A percentile compares a stretch with the other conserved stretches of the same genome.
These are phyloP conservation scores for Limnomonas spitsbergensis DNA, from an alignment of 139 green algal species.

Conservation along the genomic window DNA sequence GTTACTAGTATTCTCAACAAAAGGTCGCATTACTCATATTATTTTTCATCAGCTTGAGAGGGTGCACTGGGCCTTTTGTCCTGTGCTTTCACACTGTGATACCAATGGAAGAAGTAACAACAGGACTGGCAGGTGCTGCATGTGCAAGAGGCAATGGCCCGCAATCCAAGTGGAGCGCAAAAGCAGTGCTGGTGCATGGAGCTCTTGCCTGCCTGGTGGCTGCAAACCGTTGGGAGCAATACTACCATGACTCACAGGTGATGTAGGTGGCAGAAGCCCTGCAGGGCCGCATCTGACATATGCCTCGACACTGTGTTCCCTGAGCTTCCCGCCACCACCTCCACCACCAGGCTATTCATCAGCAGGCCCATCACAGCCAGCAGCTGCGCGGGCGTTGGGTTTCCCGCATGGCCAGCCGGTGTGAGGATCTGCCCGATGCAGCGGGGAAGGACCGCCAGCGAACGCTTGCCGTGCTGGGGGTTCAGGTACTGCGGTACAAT, in stretches of 20 bases:
- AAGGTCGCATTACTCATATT: too few species aligned
- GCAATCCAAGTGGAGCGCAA: too few species aligned
- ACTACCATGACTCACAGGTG: conserved; percentile 26
- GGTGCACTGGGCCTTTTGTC: too few species aligned
- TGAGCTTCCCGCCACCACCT: conserved; percentile 16
- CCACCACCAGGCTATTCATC: conserved; percentile 38
- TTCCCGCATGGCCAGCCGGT: not conserved
- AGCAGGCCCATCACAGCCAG: conserved; percentile 20
- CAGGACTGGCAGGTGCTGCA: too few species aligned
- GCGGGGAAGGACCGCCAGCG: conserved; percentile 5
- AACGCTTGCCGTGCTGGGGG: not conserved
- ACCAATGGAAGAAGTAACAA: too few species aligned
- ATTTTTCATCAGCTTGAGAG: too few species aligned
- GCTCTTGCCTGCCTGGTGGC: too few species aligned
- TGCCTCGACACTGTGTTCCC: not conserved
- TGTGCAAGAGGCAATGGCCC: too few species aligned
- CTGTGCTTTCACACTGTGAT: too few species aligned
- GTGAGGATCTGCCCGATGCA: conserved; percentile 2
- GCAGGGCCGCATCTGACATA: conserved; percentile 26
- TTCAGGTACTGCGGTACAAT: conserved; percentile 31
- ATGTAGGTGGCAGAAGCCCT: conserved; percentile 37
- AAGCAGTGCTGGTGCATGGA: too few species aligned
- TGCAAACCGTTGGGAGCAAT: too few species aligned
- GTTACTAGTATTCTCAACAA: too few species aligned
- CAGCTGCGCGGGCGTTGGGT: not conserved